Percentiles rank a stretch among this genome's conserved stretches.
Evolutionary conservation across 2,329 filamentous ascomycete species (phyloP).

Genomic region (Scedosporium dehoogii): DNA sequence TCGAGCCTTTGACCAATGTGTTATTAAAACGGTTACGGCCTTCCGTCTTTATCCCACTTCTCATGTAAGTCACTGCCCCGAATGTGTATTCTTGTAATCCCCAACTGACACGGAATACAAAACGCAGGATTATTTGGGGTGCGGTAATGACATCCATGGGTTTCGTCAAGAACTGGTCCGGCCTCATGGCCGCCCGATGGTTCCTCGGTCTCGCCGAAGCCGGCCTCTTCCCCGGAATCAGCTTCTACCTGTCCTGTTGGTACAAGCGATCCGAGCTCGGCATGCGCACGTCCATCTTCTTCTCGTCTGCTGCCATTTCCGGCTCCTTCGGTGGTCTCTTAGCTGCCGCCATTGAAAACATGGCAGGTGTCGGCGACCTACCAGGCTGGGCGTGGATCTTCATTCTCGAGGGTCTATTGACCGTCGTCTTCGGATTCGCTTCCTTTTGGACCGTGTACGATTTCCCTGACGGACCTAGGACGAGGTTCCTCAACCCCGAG

Average conservation of each 20-base stretch:
- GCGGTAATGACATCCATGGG: constrained; percentile 39
- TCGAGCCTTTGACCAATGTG: constrained; percentile 55
- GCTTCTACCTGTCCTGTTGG: constrained; percentile 67
- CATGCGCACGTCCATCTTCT: constrained; percentile 66
- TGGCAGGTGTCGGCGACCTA: constrained; percentile 47
- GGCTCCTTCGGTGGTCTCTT: constrained; percentile 65
- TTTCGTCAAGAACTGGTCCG: constrained; percentile 31
- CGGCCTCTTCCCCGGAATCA: constrained; percentile 55
- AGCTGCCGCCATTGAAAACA: constrained; percentile 57
- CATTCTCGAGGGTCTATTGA: constrained; percentile 58
- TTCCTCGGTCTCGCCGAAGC: constrained; percentile 57
- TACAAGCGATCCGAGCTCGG: constrained; percentile 69
- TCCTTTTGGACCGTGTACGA: constrained; percentile 70
- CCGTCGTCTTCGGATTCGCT: constrained; percentile 52
- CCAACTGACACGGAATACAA: background rate
- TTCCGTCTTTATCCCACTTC: constrained; percentile 57
- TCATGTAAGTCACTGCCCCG: constrained; percentile 23
- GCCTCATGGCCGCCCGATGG: constrained; percentile 39
- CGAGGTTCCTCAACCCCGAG: constrained; percentile 43
- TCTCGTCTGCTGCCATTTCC: constrained; percentile 66
- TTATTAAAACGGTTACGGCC: constrained; percentile 55
- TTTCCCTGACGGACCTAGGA: constrained; percentile 64
- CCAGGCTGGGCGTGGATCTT: constrained; percentile 54
- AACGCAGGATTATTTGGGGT: constrained; percentile 51
- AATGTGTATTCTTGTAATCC: constrained; percentile 8